Evolutionary conservation across 1,284 basidiomycete genomes (phyloP).

Genomic region (Cryptococcus deneoformans): DNA sequence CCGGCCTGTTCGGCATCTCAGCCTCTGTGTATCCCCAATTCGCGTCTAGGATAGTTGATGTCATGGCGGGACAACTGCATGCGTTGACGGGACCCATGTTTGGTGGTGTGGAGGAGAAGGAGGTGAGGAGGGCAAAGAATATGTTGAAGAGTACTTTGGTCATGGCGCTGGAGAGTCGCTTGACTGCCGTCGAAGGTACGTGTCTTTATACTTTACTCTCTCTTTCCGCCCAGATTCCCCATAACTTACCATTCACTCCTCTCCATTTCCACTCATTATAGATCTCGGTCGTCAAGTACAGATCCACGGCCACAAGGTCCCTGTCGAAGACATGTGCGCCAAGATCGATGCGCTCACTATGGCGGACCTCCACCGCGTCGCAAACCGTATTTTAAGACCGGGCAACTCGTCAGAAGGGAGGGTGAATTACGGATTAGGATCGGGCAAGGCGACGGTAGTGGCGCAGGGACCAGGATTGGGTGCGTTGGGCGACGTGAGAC

Average conservation of each 20-base stretch:
- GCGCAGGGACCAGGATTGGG: conserved; percentile 47
- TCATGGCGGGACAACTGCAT: conserved; percentile 76
- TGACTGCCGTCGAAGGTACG: conserved; percentile 83
- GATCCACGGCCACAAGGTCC: conserved; percentile 84
- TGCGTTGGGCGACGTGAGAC: conserved; percentile 42
- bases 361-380: conserved; percentile 45
- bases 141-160: conserved; percentile 91
- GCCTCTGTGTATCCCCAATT: conserved; percentile 76
- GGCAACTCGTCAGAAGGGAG: conserved; percentile 13
- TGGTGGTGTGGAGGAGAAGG: conserved; percentile 50
- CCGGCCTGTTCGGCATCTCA: conserved; percentile 89
- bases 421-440: conserved; percentile 46
- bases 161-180: conserved; percentile 91
- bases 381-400: conserved; percentile 44
- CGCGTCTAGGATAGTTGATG: conserved; percentile 68
- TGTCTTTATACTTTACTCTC: conserved; percentile 6
- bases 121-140: conserved; percentile 87
- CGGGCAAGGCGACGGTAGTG: conserved; percentile 52
- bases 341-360: conserved; percentile 80
- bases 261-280: conserved; percentile 5
- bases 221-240: not conserved
- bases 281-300: conserved; percentile 68
- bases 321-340: conserved; percentile 86
- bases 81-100: conserved; percentile 49
- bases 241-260: not conserved